Evolutionary conservation across 495 filamentous ascomycete genomes (phyloP).

Genomic region (Schizothecium vesticola): DNA sequence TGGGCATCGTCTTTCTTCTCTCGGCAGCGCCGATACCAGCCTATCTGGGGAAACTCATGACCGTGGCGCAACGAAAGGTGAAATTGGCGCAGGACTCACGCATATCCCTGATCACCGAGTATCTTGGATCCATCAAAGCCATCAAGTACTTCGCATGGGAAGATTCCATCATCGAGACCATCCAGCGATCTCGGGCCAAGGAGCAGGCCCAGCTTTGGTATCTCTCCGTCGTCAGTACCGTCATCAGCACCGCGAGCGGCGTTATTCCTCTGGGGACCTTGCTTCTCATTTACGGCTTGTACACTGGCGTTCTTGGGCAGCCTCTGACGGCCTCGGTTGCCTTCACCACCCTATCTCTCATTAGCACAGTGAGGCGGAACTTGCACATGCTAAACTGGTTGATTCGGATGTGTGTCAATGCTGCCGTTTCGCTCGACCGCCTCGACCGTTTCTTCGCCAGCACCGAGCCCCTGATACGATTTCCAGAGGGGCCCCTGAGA

Average conservation of each 20-base stretch:
- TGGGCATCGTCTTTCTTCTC: conserved; percentile 38
- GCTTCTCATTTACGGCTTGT: conserved; percentile 40
- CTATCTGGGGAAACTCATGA: conserved; percentile 36
- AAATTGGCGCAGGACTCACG: conserved; percentile 47
- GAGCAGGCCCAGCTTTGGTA: conserved; percentile 46
- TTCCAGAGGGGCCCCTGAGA: conserved; percentile 39
- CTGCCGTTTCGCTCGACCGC: conserved; percentile 41
- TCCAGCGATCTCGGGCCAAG: conserved; percentile 36
- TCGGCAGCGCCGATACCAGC: conserved; percentile 36
- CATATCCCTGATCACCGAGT: conserved; percentile 46
- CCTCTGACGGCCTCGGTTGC: conserved; percentile 43
- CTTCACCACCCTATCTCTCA: conserved; percentile 43
- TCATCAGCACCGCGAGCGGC: conserved; percentile 30
- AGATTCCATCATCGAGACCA: conserved; percentile 36
- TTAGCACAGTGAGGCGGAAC: conserved; percentile 40
- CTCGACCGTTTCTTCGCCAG: conserved; percentile 43
- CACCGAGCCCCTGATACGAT: conserved; percentile 34
- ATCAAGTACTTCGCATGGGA: conserved; percentile 53
- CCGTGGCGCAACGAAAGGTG: conserved; percentile 37
- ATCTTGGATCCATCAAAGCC: conserved; percentile 43
- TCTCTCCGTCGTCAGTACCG: conserved; percentile 36
- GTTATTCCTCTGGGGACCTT: conserved; percentile 39
- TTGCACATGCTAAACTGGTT: conserved; percentile 36
- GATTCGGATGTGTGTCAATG: conserved; percentile 36
- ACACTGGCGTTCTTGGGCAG: conserved; percentile 37